Base-by-base conservation (phyloP, 257 asterid genomes). In the Orobanche coerulescens region DNA sequence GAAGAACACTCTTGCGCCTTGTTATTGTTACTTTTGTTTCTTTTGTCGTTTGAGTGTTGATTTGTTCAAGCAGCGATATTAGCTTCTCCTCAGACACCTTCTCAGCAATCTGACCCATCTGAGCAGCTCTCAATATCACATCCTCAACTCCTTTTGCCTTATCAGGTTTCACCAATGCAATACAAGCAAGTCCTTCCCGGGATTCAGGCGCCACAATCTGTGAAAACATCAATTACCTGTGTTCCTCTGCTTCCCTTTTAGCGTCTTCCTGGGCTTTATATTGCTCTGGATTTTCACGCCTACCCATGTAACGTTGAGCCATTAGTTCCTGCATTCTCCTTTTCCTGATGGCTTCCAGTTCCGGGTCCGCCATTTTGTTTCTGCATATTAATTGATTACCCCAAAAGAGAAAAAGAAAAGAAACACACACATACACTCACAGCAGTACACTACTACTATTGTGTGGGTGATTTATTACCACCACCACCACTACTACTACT, bases 61-160 rank as follows among this genome's bases (percentile, higher is more conserved):
- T 91, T 73, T 88, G 98, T 70, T 91, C 95, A 34, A 91, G 95
- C 76, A 91, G 74, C 24, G n/a, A n/a, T n/a, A n/a, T n/a, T n/a
- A n/a, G n/a, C n/a, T n/a, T n/a, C n/a, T n/a, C n/a, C n/a, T n/a
- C 47, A 46, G 28, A 23, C 66, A 84, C 97, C 96, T 86, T 91
- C 74, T 82, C 98, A 16, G 65, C 75, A 54, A 87, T 85, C 79
- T 91, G 98, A 53, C 98, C 96, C 77, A 55, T 58, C 49, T 88
- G 92, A 58, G 95, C 95, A 65, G 95, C 86, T 76, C 98, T 75
- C 40, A 91, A 68, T 50, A 91, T 78, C n/a, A 87, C 85, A 80
- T 91, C 98, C 76, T 91, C 98, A 39, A 88, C 96, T 47, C 96
- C 96, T 76, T 94, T 80, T 65, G 98, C 96, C 80, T 88, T 91